A percentile compares a stretch with the other conserved stretches of the same genome.
These are phyloP conservation scores for Dichomitus squalens DNA, from an alignment of 1,284 basidiomycete species.

Conservation along the genomic window DNA sequence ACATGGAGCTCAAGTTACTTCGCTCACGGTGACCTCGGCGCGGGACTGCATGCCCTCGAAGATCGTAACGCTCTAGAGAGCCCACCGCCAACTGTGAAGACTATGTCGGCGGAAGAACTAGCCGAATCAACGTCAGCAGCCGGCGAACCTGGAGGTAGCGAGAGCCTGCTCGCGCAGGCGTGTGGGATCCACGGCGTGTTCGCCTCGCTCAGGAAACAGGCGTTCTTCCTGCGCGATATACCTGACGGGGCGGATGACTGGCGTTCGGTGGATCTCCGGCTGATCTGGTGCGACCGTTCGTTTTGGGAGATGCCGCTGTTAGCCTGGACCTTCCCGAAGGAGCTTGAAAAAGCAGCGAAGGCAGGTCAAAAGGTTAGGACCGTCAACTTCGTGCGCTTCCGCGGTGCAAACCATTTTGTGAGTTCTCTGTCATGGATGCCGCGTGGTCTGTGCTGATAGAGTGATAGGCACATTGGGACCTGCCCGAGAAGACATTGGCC, in stretches of 20 bases:
- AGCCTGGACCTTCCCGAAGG: neutral
- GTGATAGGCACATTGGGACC: neutral
- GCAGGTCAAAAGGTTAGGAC: slow-evolving; percentile 4
- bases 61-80: slow-evolving; percentile 9
- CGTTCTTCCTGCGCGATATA: neutral
- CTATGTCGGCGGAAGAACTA: slow-evolving; percentile 16
- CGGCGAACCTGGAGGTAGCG: neutral
- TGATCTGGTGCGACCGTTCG: slow-evolving; percentile 11
- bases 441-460: neutral
- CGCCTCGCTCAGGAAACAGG: neutral
- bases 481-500: neutral
- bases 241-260: neutral
- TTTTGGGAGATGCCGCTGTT: slow-evolving; percentile 18
- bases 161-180: neutral
- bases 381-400: slow-evolving; percentile 5
- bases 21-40: slow-evolving; percentile 4
- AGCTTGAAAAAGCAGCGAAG: slow-evolving; percentile 1
- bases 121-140: neutral
- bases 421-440: neutral
- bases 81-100: slow-evolving; percentile 18
- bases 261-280: slow-evolving; percentile 1
- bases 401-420: slow-evolving; percentile 26
- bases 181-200: neutral
- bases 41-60: slow-evolving; percentile 9
- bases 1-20: slow-evolving; percentile 17